phyloP scores from a whole-genome alignment of 1,139 yeast genomes.

The Spencermartinsiella ligniputridi region DNA sequence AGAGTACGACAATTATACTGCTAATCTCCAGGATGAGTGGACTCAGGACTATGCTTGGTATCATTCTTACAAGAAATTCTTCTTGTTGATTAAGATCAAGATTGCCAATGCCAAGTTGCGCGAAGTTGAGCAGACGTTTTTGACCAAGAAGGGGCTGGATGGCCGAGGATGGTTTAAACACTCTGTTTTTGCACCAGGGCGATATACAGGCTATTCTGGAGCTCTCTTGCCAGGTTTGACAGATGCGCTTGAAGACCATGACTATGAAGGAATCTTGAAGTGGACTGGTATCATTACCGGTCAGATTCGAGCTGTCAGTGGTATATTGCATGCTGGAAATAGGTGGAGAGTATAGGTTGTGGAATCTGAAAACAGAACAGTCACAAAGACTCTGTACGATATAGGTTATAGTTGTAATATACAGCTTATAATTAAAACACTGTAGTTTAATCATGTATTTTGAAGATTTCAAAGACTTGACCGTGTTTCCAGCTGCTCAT shows the following conservation, averaged over 20 bases:
- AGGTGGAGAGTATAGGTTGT: too few relatives aligned
- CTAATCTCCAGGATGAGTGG: conserved; percentile 26
- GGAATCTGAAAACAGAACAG: too few relatives aligned
- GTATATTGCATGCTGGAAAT: conserved; percentile 6
- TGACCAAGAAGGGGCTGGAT: conserved; percentile 59
- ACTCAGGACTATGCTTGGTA: conserved; percentile 33
- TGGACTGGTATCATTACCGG: conserved; percentile 51
- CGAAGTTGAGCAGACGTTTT: conserved; percentile 55
- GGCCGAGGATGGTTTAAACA: conserved; percentile 84
- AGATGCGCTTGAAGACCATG: conserved; percentile 72
- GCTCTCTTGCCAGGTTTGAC: conserved; percentile 74
- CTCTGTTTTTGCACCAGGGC: conserved; percentile 75
- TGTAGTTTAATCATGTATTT: too few relatives aligned
- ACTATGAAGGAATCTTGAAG: conserved; percentile 47
- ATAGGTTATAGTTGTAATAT: too few relatives aligned
- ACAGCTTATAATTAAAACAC: too few relatives aligned
- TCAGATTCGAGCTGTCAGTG: conserved; percentile 26
- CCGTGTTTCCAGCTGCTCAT: too few relatives aligned
- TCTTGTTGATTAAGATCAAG: conserved; percentile 28
- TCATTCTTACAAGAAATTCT: conserved; percentile 28
- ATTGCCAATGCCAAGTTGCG: conserved; percentile 34
- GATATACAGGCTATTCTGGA: conserved; percentile 83
- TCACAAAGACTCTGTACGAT: too few relatives aligned
- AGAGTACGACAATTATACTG: conserved; percentile 29
- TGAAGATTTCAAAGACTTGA: too few relatives aligned